A percentile compares a stretch with the other conserved stretches of the same genome.
phyloP scores from a whole-genome alignment of 805 yeast species.

The Candida xyloterini region DNA sequence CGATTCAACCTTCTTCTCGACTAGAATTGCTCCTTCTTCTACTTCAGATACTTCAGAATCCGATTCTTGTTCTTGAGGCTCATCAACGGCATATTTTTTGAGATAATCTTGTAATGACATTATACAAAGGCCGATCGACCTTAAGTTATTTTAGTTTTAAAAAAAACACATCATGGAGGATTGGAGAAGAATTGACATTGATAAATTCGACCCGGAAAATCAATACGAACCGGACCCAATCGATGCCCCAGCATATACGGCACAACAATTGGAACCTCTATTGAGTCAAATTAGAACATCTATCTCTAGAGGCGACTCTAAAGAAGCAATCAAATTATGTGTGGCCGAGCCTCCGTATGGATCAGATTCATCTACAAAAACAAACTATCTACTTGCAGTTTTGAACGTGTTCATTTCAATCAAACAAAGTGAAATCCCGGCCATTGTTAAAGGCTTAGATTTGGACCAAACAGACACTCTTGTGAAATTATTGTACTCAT shows the following conservation, averaged over 20 bases:
- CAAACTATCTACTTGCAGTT: conserved; percentile 50
- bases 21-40: conserved; percentile 24
- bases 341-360: conserved; percentile 83
- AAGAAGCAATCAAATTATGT: conserved; percentile 60
- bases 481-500: conserved; percentile 80
- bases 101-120: conserved; percentile 10
- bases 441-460: conserved; percentile 55
- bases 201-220: conserved; percentile 82
- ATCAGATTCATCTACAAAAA: conserved; percentile 57
- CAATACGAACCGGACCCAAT: conserved; percentile 32
- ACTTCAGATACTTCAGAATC: conserved; percentile 14
- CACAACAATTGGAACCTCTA: conserved; percentile 52
- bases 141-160: conserved; percentile 1
- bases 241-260: conserved; percentile 41
- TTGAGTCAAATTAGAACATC: conserved; percentile 57
- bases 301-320: conserved; percentile 69
- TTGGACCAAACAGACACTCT: conserved; percentile 71
- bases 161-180: conserved; percentile 47
- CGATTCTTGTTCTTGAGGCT: neutral
- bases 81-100: conserved; percentile 5
- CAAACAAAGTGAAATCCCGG: conserved; percentile 63
- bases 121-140: conserved; percentile 8
- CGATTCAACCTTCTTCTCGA: conserved; percentile 10
- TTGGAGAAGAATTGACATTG: conserved; percentile 95
- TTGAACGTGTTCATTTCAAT: conserved; percentile 69